phyloP scores from a whole-genome alignment of 2,329 filamentous ascomycete species.

The Cytospora schulzeri region DNA sequence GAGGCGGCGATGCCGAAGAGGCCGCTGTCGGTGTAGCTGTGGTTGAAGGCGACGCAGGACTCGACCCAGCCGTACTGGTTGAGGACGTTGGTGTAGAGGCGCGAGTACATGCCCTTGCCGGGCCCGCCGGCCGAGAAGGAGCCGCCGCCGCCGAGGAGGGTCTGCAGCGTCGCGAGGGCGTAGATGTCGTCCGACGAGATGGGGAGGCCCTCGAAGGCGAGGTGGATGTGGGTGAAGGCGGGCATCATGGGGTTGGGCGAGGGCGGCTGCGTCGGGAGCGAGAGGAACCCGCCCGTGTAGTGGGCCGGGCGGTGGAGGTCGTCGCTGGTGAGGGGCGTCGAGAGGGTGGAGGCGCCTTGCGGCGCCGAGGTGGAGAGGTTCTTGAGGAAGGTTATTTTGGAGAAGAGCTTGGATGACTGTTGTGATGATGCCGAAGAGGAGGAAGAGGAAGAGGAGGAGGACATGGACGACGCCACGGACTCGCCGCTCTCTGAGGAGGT shows the following conservation, averaged over 20 bases:
- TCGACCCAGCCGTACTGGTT: conserved; percentile 99
- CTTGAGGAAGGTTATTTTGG: conserved; percentile 80
- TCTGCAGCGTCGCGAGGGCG: conserved; percentile 91
- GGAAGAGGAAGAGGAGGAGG: conserved; percentile 37
- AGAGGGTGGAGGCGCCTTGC: conserved; percentile 60
- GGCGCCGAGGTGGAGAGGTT: conserved; percentile 77
- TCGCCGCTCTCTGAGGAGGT: conserved; percentile 37
- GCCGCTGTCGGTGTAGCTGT: conserved; percentile 93
- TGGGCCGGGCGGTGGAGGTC: conserved; percentile 69
- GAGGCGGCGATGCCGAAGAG: conserved; percentile 91
- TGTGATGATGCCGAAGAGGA: conserved; percentile 35
- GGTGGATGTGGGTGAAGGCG: conserved; percentile 86
- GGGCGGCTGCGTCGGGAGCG: conserved; percentile 77
- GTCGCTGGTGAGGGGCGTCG: conserved; percentile 46
- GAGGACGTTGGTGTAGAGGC: conserved; percentile 94
- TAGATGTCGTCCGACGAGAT: conserved; percentile 93
- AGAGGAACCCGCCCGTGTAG: conserved; percentile 93
- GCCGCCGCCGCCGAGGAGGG: conserved; percentile 90
- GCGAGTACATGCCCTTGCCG: conserved; percentile 98
- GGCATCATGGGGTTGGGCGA: conserved; percentile 77
- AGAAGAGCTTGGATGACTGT: conserved; percentile 67
- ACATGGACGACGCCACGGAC: conserved; percentile 39
- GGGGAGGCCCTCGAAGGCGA: conserved; percentile 92
- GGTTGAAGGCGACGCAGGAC: conserved; percentile 93
- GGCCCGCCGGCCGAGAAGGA: conserved; percentile 96